phyloP scores from a whole-genome alignment of 2,329 filamentous ascomycete genomes.

The Fusarium sororula region DNA sequence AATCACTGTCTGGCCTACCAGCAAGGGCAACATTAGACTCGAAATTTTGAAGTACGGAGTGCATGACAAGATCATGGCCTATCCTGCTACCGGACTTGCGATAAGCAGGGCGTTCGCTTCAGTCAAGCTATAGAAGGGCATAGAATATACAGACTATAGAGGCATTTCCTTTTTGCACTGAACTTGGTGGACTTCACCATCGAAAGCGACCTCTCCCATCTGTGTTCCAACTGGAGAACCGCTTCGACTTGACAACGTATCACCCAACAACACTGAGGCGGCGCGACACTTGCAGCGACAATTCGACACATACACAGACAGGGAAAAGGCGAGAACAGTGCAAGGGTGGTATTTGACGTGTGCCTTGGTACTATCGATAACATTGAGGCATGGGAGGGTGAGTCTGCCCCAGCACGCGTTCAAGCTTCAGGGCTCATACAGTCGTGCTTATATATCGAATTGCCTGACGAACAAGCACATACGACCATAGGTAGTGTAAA shows the following conservation, averaged over 20 bases:
- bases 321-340: neutral
- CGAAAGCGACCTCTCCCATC: neutral
- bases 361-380: neutral
- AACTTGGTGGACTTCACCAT: neutral
- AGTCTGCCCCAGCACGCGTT: neutral
- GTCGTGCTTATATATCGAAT: rapidly evolving
- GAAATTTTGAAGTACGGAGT: constrained; percentile 60
- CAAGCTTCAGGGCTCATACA: rapidly evolving
- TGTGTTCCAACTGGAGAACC: neutral
- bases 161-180: neutral
- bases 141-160: neutral
- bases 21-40: constrained; percentile 55
- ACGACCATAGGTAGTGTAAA: constrained; percentile 2
- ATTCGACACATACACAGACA: neutral
- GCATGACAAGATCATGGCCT: constrained; percentile 62
- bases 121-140: neutral
- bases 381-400: neutral
- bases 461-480: rapidly evolving
- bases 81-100: constrained; percentile 58
- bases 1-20: constrained; percentile 54
- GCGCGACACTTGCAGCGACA: neutral
- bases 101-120: constrained; percentile 42
- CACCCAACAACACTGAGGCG: neutral
- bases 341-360: too few relatives aligned
- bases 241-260: neutral